Base-by-base conservation (phyloP, 2,329 filamentous ascomycete genomes). In the Colletotrichum agaves region DNA sequence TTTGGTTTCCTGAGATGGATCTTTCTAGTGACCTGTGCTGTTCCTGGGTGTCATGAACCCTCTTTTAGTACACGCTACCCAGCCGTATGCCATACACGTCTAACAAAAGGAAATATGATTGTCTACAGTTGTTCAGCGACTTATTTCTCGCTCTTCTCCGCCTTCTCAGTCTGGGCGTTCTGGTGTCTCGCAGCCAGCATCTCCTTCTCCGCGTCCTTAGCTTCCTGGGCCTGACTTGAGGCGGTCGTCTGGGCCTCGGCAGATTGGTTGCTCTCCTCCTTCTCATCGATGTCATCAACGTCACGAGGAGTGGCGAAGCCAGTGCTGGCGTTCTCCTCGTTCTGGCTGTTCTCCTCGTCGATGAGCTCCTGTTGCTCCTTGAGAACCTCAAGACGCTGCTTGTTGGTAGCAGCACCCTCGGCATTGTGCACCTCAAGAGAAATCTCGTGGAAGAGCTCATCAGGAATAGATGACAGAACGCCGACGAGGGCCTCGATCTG, bases 341-440 rank as follows among this genome's bases (percentile, higher is more conserved):
- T 92, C 82, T 99, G 95, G 83, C 96, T 88, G 71, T 95, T 97
- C 84, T 99, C 96, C 78, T 99, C 96, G 71, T 97, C 91, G 66
- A 99, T 99, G 70, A 99, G 89, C 78, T 98, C 96, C 79, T 99
- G 93, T 84, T 99, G 96, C 84, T 99, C 96, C 87, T 94, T 97
- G 77, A 99, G 87, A 15, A 99, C 96, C 84, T 99, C 96, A 46
- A 99, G 91, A 78, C 96, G 92, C 85, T 98, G 96, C 87, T 97
- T 98, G 88, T 99, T 99, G 72, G 96, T 99, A 23, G 96, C 96
- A 11, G 94, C 95, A 69, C 96, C 96, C 82, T 99, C 96, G 55
- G 95, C 94, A 69, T 91, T 97, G 85, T 98, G 93, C 10, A 99
- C 94, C 83, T 99, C 96, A 35, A 99, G 91, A 81, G 98, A 96